Base-by-base conservation (phyloP, 257 asterid species). In the Nicotiana benthamiana region DNA sequence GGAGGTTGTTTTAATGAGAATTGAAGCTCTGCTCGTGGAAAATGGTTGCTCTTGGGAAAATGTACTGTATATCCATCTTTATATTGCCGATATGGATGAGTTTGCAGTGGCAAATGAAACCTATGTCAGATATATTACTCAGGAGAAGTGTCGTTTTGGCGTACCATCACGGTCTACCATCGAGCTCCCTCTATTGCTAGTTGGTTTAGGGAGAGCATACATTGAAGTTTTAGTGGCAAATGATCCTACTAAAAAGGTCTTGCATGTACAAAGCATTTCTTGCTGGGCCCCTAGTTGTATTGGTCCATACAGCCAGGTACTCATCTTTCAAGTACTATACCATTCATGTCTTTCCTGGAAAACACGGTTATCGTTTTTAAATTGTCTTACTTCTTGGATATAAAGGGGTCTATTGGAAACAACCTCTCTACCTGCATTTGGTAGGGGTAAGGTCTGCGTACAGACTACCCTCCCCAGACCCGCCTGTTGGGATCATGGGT, bases 201-300 rank as follows among this genome's bases (percentile, higher is more conserved):
- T 88, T 90, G 96, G 97, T 87, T 82, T 93, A 86, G 98, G 98
- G 80, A 90, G 84, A 82, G 98, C 93, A 59, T 93, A 91, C 84
- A 74, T 95, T 80, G 99, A 95, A 92, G 97, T 93, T 56, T 80
- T 95, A 87, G 98, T 91, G 80, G 91, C 98, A 62, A 86, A 67
- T 34, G 97, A 92, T 87, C 83, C 83, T 66, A 81, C 85, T 52
- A 95, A 95, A 88, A 92, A 87, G 75, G 99, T 95, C 83, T 89
- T 95, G 90, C 99, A 95, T 79, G 98, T 95, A 52, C 99, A 95
- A 75, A 95, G 99, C 86, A 91, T 95, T 81, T 95, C 99, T 53
- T 89, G 91, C 89, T 93, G 99, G 99, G 99, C 99, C 82, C 99
- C 98, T 80, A 93, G 99, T 82, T 95, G 99, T 83, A 95, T 95